Conservation (phyloP, 805 yeast species). For the Kazachstania viticola region DNA sequence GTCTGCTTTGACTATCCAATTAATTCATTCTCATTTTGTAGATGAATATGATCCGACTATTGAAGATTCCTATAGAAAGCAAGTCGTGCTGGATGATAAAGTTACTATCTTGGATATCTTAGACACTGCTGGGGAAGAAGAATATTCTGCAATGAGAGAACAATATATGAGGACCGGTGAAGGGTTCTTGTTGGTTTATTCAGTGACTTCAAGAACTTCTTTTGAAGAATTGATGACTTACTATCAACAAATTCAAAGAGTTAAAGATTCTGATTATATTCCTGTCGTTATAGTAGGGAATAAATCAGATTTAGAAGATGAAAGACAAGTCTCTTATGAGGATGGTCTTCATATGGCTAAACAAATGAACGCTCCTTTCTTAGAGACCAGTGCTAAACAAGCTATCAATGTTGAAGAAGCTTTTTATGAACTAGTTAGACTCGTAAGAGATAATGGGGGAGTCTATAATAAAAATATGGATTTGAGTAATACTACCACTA, state of each 20-base stretch:
- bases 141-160: slow-evolving; percentile 82
- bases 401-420: slow-evolving; percentile 80
- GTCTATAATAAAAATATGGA: slow-evolving; percentile 14
- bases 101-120: slow-evolving; percentile 70
- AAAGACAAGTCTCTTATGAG: slow-evolving; percentile 57
- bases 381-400: slow-evolving; percentile 86
- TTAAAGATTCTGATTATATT: slow-evolving; percentile 59
- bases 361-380: slow-evolving; percentile 54
- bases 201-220: slow-evolving; percentile 71
- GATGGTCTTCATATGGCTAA: slow-evolving; percentile 53
- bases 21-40: slow-evolving; percentile 86
- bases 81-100: slow-evolving; percentile 67
- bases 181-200: slow-evolving; percentile 79
- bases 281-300: slow-evolving; percentile 70
- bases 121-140: slow-evolving; percentile 97
- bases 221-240: slow-evolving; percentile 73
- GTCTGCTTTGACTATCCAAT: slow-evolving; percentile 85
- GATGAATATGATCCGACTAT: slow-evolving; percentile 97
- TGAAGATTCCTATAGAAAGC: slow-evolving; percentile 81
- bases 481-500: background rate
- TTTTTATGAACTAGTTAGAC: slow-evolving; percentile 54
- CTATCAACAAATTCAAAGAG: slow-evolving; percentile 63
- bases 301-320: slow-evolving; percentile 59
- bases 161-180: slow-evolving; percentile 92
- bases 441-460: slow-evolving; percentile 31